Conservation (phyloP, 2,329 filamentous ascomycete species). For the Epichloe typhina region DNA sequence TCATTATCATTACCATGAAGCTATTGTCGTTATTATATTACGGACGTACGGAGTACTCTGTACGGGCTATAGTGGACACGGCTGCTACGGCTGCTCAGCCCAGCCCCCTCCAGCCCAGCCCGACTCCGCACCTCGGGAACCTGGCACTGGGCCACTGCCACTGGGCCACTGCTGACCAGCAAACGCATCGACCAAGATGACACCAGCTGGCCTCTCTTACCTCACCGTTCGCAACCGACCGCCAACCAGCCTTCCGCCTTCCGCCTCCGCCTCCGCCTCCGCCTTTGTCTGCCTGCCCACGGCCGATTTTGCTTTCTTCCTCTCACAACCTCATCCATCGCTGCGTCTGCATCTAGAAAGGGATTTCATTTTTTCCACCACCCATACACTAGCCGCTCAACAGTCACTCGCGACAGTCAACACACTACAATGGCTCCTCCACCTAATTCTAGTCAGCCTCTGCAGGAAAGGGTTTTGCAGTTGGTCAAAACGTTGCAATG, state of each 20-base stretch:
- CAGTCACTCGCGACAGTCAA: background rate
- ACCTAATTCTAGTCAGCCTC: constrained; percentile 53
- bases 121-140: background rate
- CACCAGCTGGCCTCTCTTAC: constrained; percentile 1
- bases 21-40: too few relatives aligned
- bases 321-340: background rate
- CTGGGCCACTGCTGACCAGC: background rate
- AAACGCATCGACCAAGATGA: background rate
- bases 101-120: background rate
- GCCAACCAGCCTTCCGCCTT: background rate
- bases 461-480: constrained; percentile 60
- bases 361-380: background rate
- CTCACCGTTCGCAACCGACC: constrained; percentile 1
- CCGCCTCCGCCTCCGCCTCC: background rate
- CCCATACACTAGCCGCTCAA: background rate
- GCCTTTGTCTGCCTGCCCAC: background rate
- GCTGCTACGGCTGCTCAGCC: background rate
- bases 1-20: too few relatives aligned
- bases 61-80: background rate
- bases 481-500: constrained; percentile 89
- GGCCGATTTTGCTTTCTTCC: background rate
- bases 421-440: constrained; percentile 40
- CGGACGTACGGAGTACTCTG: too few relatives aligned
- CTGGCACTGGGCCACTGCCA: background rate
- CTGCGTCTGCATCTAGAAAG: background rate